Evolutionary conservation across 2,329 filamentous ascomycete species (phyloP), one percentile per base, ranked within the genome.

Genomic region (Dothidotthia symphoricarpi): DNA sequence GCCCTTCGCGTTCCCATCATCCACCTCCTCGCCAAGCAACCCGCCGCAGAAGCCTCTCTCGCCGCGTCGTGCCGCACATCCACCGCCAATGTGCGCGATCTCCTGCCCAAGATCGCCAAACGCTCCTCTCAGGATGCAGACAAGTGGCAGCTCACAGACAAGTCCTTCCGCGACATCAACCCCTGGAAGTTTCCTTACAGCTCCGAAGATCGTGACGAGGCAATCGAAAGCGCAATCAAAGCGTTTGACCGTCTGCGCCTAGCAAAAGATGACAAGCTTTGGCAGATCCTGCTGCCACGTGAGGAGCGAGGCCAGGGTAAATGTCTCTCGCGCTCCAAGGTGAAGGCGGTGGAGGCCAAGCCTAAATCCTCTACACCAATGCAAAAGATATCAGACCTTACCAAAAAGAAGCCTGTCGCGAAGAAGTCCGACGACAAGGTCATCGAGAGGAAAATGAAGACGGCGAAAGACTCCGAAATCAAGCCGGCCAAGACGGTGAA

Each of bases 171-270:
- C 51, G 80, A 83, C 35, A 66, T 84, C 45, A 78, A 82, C 53
- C 72, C 81, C 8, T 83, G 74, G 71, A 75, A 72, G 6, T 83
- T 83, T 54, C 71, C 71, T 10, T 84, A 82, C 59, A 72, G 70
- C 17, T 56, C 73, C 31, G 72, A 77, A 31, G 76, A 82, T 39
- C 72, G 80, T 13, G 70, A 81, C 45, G 67, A 74, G 36, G 81
- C 79, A 17, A 78, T 83, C 52, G 75, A 82, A 46, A 77, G 77
- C 62, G 79, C 80, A 36, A 75, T 83, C 53, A 75, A 75, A 36
- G 78, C 80, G 28, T 83, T 79, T 59, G 81, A 84, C 61, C 74
- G 81, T 36, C 71, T 78, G 63, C 72, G 81, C 17, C 66, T 83
- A 13, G 74, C 75, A 6, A 77, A 77, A 47, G 72, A 76, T 25